Conservation (phyloP, 2,329 filamentous ascomycete genomes). For the Karstenula rhodostoma region DNA sequence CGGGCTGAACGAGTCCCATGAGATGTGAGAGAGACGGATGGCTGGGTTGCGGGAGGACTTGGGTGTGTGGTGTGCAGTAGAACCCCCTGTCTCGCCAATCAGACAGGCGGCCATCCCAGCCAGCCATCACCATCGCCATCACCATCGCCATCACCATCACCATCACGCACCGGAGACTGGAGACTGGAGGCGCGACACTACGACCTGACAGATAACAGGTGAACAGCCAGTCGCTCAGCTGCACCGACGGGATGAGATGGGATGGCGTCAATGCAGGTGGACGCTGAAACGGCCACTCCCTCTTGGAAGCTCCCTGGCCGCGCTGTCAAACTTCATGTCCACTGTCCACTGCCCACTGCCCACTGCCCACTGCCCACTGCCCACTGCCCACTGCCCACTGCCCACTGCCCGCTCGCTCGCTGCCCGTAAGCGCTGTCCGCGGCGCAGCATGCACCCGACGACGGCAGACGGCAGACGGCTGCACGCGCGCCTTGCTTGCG, state of each 20-base stretch:
- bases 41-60: slow-evolving; percentile 2
- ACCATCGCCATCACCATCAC: too few relatives aligned
- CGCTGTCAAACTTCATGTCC: slow-evolving; percentile 16
- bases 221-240: background rate
- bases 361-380: too few relatives aligned
- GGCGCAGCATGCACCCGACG: slow-evolving; percentile 13
- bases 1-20: background rate
- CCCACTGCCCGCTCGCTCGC: too few relatives aligned
- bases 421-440: slow-evolving; percentile 14
- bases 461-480: too few relatives aligned
- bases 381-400: too few relatives aligned
- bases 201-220: background rate
- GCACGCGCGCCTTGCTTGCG: background rate
- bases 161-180: background rate
- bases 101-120: background rate
- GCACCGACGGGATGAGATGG: slow-evolving; percentile 4
- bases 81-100: background rate
- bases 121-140: too few relatives aligned
- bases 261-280: slow-evolving; percentile 9
- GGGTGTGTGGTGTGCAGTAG: too few relatives aligned
- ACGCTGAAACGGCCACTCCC: slow-evolving; percentile 21
- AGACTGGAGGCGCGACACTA: too few relatives aligned
- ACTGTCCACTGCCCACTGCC: too few relatives aligned
- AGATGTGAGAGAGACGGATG: slow-evolving; percentile 1
- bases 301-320: background rate